These are phyloP conservation scores for Penicillium maclennaniae DNA, from an alignment of 495 filamentous ascomycete species.

Conservation along the genomic window DNA sequence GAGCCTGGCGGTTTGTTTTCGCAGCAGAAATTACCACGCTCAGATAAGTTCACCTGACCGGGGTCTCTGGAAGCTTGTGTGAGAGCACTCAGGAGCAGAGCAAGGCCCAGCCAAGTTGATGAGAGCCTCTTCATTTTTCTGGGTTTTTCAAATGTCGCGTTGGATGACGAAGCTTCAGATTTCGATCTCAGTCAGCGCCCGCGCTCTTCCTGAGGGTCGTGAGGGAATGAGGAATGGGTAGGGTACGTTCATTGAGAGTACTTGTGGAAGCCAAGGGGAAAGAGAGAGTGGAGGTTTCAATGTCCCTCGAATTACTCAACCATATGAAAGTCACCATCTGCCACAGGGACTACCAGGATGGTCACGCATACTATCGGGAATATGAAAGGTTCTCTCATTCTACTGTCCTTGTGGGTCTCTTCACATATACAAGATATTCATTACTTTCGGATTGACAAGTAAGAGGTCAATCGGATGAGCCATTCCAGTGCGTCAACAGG, in stretches of 20 bases:
- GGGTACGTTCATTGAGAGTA: neutral
- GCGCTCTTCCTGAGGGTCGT: neutral
- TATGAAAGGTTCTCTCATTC: no score
- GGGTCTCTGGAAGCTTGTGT: neutral
- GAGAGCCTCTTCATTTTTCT: neutral
- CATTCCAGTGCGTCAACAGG: no score
- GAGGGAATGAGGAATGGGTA: neutral
- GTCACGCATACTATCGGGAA: neutral
- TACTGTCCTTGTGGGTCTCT: no score
- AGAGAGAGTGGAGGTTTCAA: neutral
- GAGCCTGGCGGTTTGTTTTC: neutral
- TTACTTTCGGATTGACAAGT: no score
- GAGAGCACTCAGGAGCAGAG: neutral
- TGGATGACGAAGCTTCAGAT: neutral
- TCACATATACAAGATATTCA: no score
- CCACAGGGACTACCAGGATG: neutral
- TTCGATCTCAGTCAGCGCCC: neutral
- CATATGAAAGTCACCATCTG: neutral
- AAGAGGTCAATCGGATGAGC: no score
- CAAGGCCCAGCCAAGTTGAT: neutral
- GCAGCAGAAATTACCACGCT: neutral
- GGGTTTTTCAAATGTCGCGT: neutral
- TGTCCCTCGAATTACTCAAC: neutral
- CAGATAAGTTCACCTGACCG: neutral
- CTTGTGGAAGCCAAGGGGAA: neutral